Conservation (phyloP, 2,329 filamentous ascomycete species). For the Furcasterigmium sp. region DNA sequence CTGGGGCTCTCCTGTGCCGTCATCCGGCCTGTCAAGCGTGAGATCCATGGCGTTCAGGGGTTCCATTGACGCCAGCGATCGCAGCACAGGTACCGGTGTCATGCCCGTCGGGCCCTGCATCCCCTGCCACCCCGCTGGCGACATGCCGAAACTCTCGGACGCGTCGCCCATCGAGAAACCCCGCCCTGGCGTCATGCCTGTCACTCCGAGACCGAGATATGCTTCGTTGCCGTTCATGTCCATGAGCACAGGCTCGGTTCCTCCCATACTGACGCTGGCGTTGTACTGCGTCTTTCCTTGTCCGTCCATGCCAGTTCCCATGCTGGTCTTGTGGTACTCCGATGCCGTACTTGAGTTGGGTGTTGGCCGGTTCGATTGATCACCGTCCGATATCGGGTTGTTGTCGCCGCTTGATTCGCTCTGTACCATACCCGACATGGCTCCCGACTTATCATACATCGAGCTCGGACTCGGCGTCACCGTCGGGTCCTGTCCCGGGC, state of each 20-base stretch:
- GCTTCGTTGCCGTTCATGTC: not conserved
- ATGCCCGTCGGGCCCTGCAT: slow-evolving; percentile 38
- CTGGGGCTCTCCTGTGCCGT: not conserved
- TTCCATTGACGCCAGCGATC: slow-evolving; percentile 53
- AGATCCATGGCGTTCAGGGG: slow-evolving; percentile 58
- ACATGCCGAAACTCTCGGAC: slow-evolving; percentile 34
- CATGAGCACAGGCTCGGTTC: not conserved
- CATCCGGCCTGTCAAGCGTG: slow-evolving; percentile 22
- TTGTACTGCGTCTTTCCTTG: not conserved
- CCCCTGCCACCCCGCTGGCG: slow-evolving; percentile 36
- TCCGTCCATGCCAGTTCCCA: not conserved
- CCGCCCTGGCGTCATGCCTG: slow-evolving; percentile 26
- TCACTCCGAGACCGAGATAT: slow-evolving; percentile 28
- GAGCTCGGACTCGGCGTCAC: slow-evolving; percentile 12
- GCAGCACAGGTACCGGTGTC: slow-evolving; percentile 51
- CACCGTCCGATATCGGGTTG: slow-evolving; percentile 43
- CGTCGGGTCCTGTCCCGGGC: slow-evolving; percentile 4
- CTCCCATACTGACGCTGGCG: not conserved
- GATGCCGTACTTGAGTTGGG: slow-evolving; percentile 52
- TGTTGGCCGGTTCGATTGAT: slow-evolving; percentile 49
- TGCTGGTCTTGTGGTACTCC: slow-evolving; percentile 27
- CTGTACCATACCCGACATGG: slow-evolving; percentile 30
- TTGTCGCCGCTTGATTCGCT: slow-evolving; percentile 36
- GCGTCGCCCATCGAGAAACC: slow-evolving; percentile 29
- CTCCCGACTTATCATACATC: slow-evolving; percentile 25